Conservation (phyloP, 371 early-diverging fungal genomes). For the Rhizopus arrhizus region DNA sequence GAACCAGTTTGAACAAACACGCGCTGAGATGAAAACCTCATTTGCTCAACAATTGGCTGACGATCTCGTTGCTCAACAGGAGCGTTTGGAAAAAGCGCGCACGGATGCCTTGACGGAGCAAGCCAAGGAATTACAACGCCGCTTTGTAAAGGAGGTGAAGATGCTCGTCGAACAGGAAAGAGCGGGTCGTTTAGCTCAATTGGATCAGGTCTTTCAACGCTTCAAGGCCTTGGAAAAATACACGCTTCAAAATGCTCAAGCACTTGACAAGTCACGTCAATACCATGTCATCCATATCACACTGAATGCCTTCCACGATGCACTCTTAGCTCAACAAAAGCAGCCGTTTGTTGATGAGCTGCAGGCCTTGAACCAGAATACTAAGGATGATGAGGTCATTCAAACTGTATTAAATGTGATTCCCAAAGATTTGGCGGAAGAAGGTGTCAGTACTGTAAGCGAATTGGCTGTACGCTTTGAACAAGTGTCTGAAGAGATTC, state of each 20-base stretch:
- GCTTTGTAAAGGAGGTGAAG: slow-evolving; percentile 69
- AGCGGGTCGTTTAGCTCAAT: slow-evolving; percentile 78
- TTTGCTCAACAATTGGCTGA: slow-evolving; percentile 38
- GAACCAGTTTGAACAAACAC: slow-evolving; percentile 43
- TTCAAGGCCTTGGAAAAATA: slow-evolving; percentile 71
- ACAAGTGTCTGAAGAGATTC: slow-evolving; percentile 64
- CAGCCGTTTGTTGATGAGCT: slow-evolving; percentile 72
- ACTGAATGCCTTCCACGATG: slow-evolving; percentile 50
- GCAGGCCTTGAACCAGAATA: slow-evolving; percentile 55
- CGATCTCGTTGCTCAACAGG: slow-evolving; percentile 43
- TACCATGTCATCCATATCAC: slow-evolving; percentile 53
- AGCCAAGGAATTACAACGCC: slow-evolving; percentile 55
- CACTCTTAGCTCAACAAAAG: slow-evolving; percentile 30
- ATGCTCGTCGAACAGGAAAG: slow-evolving; percentile 84
- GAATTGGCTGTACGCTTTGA: slow-evolving; percentile 74
- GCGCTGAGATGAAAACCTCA: slow-evolving; percentile 27
- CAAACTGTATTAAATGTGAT: slow-evolving; percentile 62
- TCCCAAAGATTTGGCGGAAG: slow-evolving; percentile 51
- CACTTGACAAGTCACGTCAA: slow-evolving; percentile 51
- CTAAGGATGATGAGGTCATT: slow-evolving; percentile 61
- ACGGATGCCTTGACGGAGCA: slow-evolving; percentile 45
- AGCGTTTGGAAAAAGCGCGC: slow-evolving; percentile 43
- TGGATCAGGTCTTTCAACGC: slow-evolving; percentile 78
- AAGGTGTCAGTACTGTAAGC: slow-evolving; percentile 68
- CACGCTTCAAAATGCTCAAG: slow-evolving; percentile 59